Evolutionary conservation across 768 basidiomycete species (phyloP).

Genomic region (Mrakia hoshinonis): DNA sequence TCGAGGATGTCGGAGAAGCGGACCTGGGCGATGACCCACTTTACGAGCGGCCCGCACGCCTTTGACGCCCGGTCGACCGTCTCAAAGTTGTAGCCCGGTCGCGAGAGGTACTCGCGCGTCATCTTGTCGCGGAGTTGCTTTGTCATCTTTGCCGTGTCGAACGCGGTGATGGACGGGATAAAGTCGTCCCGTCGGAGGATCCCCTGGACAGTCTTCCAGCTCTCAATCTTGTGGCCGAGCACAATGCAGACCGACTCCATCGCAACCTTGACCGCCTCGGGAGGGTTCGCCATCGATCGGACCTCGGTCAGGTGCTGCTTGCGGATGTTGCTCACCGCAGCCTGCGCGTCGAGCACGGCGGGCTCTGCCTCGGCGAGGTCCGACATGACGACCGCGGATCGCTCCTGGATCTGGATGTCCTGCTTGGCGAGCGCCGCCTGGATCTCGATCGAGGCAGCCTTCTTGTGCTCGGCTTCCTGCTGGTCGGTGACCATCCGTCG

Average conservation of each 20-base stretch:
- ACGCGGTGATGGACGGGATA: slow-evolving; percentile 88
- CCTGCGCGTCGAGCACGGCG: slow-evolving; percentile 85
- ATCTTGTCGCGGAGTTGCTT: slow-evolving; percentile 77
- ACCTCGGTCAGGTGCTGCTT: slow-evolving; percentile 93
- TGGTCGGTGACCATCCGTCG: slow-evolving; percentile 97
- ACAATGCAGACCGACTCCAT: slow-evolving; percentile 98
- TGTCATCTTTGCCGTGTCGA: slow-evolving; percentile 86
- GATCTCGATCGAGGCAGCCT: slow-evolving; percentile 88
- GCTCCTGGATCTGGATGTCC: slow-evolving; percentile 77
- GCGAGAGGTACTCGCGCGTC: slow-evolving; percentile 85
- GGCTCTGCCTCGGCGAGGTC: slow-evolving; percentile 97
- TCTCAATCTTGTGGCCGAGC: slow-evolving; percentile 91
- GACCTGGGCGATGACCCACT: slow-evolving; percentile 96
- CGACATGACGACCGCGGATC: slow-evolving; percentile 78
- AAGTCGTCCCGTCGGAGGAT: slow-evolving; percentile 96
- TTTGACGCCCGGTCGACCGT: slow-evolving; percentile 87
- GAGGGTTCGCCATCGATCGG: slow-evolving; percentile 94
- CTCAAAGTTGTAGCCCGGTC: slow-evolving; percentile 88
- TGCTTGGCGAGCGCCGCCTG: slow-evolving; percentile 88
- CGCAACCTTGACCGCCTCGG: slow-evolving; percentile 90
- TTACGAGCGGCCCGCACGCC: slow-evolving; percentile 95
- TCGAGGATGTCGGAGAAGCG: slow-evolving; percentile 94
- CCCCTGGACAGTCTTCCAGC: slow-evolving; percentile 89
- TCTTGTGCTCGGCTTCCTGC: slow-evolving; percentile 98
- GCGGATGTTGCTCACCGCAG: slow-evolving; percentile 93